Percentiles rank a stretch among this genome's conserved stretches.
phyloP scores from a whole-genome alignment of 345 rosid species.

The rapeseed (Brassica napus) region Da-Ae NC_063452.1:62097001-62097500 shows the following conservation, averaged over 20 bases:
- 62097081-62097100: neutral
- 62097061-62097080: too few species aligned
- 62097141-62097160: neutral
- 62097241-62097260: neutral
- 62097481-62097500: slow-evolving; percentile 3
- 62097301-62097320: neutral
- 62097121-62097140: neutral
- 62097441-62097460: neutral
- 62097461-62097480: neutral
- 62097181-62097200: neutral
- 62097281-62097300: neutral
- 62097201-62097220: neutral
- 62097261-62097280: neutral
- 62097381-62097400: too few species aligned
- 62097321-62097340: neutral
- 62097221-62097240: neutral
- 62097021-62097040: neutral
- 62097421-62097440: too few species aligned
- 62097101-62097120: neutral
- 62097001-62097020: neutral
- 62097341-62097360: neutral
- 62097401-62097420: too few species aligned
- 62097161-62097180: neutral
- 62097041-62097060: neutral
- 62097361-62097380: too few species aligned